Base-by-base conservation (phyloP, 257 asterid genomes). In the Parsonsia alboflavescens region DNA sequence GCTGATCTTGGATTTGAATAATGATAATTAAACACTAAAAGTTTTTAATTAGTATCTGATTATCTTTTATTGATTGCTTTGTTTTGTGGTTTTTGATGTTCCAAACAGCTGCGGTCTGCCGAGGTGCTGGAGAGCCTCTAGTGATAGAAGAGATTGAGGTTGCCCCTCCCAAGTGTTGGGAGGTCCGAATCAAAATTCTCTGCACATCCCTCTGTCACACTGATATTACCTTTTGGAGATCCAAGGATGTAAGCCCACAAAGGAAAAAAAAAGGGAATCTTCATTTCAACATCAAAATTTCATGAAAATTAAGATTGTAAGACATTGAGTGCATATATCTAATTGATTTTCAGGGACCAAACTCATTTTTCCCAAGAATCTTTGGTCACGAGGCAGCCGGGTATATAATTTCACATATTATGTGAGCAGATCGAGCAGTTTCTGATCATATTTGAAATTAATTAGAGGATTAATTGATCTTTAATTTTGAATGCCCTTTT, bases 151-250 rank as follows among this genome's bases (percentile, higher is more conserved):
- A 87, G 72, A 78, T 85, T 45, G 84, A 77, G 68, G 88, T 87
- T 7, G 77, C 76, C 22, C 82, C 89, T 49, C 91, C 91, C 0
- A 71, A 76, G 66, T 80, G 86, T 66, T 72, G 81, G 78, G 91
- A 87, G 41, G 89, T 87, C 58, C 61, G 89, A 57, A 83, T 85
- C 78, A 85, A 85, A 82, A 83, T 85, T 80, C 56, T 85, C 0
- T 85, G 84, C 75, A 78, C 87, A 11, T 79, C 89, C 59, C 84
- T 85, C 2, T 85, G 89, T 39, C 87, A 80, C 26, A 57, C 73
- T 65, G 89, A 85, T 77, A 77, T 83, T 63, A 80, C 84, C 70
- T 15, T 75, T 19, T 82, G 87, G 89, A 80, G 82, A 80, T 10
- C 17, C 41, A 39, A 30, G 10, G n/a, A 41, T 6, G 86, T 82